Base-by-base conservation (phyloP, 2,329 filamentous ascomycete species). In the Chaetomiaceae sp. region DNA sequence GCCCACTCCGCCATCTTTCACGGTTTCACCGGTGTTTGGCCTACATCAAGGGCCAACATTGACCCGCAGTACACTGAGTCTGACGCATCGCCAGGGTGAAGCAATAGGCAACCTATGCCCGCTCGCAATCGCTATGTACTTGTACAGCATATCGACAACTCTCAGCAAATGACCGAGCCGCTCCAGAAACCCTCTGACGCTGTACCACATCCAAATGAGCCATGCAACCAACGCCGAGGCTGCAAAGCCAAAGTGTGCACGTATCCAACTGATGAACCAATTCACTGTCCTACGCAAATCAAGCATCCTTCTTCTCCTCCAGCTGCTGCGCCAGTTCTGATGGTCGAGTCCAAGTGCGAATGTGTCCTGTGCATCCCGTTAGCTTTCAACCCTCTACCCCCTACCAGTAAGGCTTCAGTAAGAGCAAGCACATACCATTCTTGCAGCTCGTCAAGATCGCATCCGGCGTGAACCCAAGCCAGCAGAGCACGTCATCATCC, bases 391-490 rank as follows among this genome's bases (percentile, higher is more conserved):
- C 27, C 4, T 31, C 14, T 31, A 17, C 14, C 14, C 9, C 44
- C 15, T 25, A 3, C 15, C 20, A n/a, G 4, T 7, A 22, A 14
- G 11, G 20, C 14, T 6, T 17, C 34, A 5, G 17, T 15, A 33
- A n/a, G n/a, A n/a, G 20, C 3, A 19, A 31, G 14, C 23, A 76
- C 85, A 70, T 75, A 95, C 92, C 92, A 72, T 85, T 88, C 67
- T 90, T 88, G 72, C 91, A 96, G 61, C 89, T 90, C 33, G 91
- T 96, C 65, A 97, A 85, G 61, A 99, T 96, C 59, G 87, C 87
- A 64, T 95, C 86, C 68, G 96, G 87, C 51, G 92, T 91, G 64
- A 99, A 99, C n/a, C 85, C 88, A 36, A 99, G 72, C 87, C 91
- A 96, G 68, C 84, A 89, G 42, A 95, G 76, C 49, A 91, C 91